Conservation (phyloP, 345 rosid genomes). For the Erodium maritimum region DNA sequence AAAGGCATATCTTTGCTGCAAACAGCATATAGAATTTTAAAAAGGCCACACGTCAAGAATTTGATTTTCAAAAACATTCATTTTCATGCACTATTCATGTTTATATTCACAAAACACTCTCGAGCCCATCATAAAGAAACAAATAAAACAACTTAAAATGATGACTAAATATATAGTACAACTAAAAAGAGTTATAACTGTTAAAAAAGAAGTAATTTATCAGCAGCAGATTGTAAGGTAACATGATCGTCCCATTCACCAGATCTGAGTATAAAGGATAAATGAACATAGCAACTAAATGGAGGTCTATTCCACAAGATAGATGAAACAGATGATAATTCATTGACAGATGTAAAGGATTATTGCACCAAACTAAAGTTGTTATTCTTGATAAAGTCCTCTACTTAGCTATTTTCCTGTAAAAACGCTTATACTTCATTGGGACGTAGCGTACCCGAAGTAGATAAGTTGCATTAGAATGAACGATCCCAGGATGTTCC, state of each 20-base stretch:
- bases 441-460: constrained; percentile 91
- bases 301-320: neutral
- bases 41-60: neutral
- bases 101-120: neutral
- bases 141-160: too few species aligned
- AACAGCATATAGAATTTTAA: constrained; percentile 53
- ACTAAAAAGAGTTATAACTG: too few species aligned
- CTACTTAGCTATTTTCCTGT: constrained; percentile 85
- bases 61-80: too few species aligned
- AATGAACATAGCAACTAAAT: constrained; percentile 1
- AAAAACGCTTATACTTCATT: constrained; percentile 80
- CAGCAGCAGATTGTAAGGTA: constrained; percentile 94
- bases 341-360: neutral
- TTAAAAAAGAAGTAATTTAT: constrained; percentile 31
- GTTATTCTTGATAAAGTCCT: constrained; percentile 4
- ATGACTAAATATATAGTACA: too few species aligned
- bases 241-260: constrained; percentile 98
- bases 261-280: constrained; percentile 31
- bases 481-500: too few species aligned
- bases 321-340: constrained; percentile 1
- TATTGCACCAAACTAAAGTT: neutral
- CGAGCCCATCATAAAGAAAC: constrained; percentile 7
- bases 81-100: neutral
- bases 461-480: too few species aligned
- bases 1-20: constrained; percentile 90